Evolutionary conservation across 768 basidiomycete genomes (phyloP), one percentile per base, ranked within the genome.

Genomic region (Lentinula edodes): DNA sequence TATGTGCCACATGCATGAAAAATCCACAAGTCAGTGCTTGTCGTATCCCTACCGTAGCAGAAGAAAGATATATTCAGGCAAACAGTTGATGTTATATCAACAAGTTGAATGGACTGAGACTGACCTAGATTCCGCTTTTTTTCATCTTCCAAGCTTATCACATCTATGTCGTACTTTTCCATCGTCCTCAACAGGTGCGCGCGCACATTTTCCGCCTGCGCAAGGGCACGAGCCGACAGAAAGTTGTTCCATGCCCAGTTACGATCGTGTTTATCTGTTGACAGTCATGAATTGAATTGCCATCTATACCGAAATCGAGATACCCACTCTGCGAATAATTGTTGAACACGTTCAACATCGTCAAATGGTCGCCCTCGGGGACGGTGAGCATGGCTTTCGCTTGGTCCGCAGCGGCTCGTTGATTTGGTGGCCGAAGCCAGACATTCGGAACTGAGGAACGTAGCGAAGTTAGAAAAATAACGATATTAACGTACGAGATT

Each of bases 1-100:
- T 91, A 73, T 97, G 94, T 6, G 95, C 97, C 12, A 93, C 86
- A 71, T 98, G 96, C 96, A 97, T 98, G 76, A 98, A 99, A 81
- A 92, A 99, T 1, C 95, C 97, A 66, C 89, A 90, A 5, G 91
- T 89, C 20, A 98, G 79, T 0, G 90, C 89, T 73, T 88, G 87
- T 32, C 93, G 84, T 60, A 98, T 87, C 12, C 39, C 55, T 56
- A 41, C n/a, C 6, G 15, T 9, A 13, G 12, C 32, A 13, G 7
- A 66, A 88, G 58, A 76, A 64, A n/a, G n/a, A n/a, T n/a, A n/a
- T n/a, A n/a, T n/a, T 72, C 84, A 89, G 64, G 89, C 83, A 8
- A 20, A 20, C 6, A 5, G 32, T 6, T n/a, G n/a, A n/a, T n/a
- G n/a, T n/a, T 15, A 12, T 28, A 13, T 28, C 20, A 12, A 39